Base-by-base conservation (phyloP, 805 yeast species). In the Kodamaea kaohsiungensis region DNA sequence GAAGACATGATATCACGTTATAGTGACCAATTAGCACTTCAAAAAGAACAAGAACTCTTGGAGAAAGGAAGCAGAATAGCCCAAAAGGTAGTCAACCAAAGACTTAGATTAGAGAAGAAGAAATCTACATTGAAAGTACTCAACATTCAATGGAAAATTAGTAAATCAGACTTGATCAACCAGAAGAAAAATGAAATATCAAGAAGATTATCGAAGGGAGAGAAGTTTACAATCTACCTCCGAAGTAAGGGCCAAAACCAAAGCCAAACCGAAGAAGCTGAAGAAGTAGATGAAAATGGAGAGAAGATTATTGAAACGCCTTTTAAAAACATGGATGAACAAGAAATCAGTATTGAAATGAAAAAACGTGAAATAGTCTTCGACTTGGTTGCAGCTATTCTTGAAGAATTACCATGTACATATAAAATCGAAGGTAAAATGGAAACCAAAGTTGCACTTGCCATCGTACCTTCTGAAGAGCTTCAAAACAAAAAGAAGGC, bases 131-230 rank as follows among this genome's bases (percentile, higher is more conserved):
- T 74, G n/a, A 84, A 84, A 58, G 67, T 76, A 33, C 67, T 84
- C 35, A 77, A 77, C 43, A 64, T 84, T 2, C 76, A 84, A 9
- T 84, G 88, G 88, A 77, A 79, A 47, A 84, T 84, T 17, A 77
- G 79, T n/a, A 65, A 69, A 35, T 76, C 78, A 43, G 88, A 84
- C 65, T 67, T 84, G 53, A 64, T 62, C 25, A 76, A 78, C 39
- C 88, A 84, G 56, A 84, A 84, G 61, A 68, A 70, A 12, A 72
- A 74, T 52, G 88, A 84, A 59, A 78, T 84, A 15, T 61, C 67
- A 40, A 63, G 68, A 2, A 76, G 80, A 16, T 58, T 82, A 54
- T 68, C 70, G 38, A 81, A 76, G 54, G 84, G 81, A 15, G 78
- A 71, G 47, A 67, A 61, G 48, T 72, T 74, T 49, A 59, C 66